These are phyloP conservation scores for Komagataella pseudopastoris DNA, from an alignment of 805 yeast genomes.

Conservation along the genomic window DNA sequence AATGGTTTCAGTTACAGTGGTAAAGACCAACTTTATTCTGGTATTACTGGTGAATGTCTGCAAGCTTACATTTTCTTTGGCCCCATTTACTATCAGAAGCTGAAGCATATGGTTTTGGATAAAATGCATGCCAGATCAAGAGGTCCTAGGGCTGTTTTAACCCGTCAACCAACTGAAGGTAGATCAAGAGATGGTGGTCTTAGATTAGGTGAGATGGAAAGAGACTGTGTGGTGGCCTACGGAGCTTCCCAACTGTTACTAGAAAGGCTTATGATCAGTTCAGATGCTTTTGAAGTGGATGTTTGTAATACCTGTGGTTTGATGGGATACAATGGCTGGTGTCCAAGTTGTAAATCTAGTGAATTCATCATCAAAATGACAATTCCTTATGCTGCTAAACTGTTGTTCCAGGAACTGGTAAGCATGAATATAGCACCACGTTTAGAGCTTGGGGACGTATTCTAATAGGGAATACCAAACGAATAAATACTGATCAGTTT, in stretches of 20 bases:
- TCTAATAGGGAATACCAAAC: slow-evolving; percentile 18
- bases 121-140: slow-evolving; percentile 99
- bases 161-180: slow-evolving; percentile 98
- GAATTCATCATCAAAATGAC: slow-evolving; percentile 87
- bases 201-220: slow-evolving; percentile 98
- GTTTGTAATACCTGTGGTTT: slow-evolving; percentile 89
- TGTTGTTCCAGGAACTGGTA: slow-evolving; percentile 89
- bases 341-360: slow-evolving; percentile 86
- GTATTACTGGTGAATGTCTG: slow-evolving; percentile 93
- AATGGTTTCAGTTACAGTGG: slow-evolving; percentile 93
- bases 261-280: slow-evolving; percentile 91
- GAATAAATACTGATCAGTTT: background rate
- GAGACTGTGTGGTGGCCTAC: slow-evolving; percentile 98
- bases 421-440: slow-evolving; percentile 99
- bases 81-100: slow-evolving; percentile 93
- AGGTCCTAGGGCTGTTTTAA: slow-evolving; percentile 95
- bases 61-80: slow-evolving; percentile 98
- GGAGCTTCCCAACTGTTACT: slow-evolving; percentile 93
- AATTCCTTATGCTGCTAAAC: slow-evolving; percentile 97
- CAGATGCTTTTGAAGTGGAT: slow-evolving; percentile 97
- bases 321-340: slow-evolving; percentile 97
- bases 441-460: slow-evolving; percentile 77
- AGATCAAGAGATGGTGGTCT: slow-evolving; percentile 98
- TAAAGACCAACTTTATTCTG: slow-evolving; percentile 94
- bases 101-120: slow-evolving; percentile 97